phyloP scores from a whole-genome alignment of 257 asterid species.

The Penstemon eatonii region DNA sequence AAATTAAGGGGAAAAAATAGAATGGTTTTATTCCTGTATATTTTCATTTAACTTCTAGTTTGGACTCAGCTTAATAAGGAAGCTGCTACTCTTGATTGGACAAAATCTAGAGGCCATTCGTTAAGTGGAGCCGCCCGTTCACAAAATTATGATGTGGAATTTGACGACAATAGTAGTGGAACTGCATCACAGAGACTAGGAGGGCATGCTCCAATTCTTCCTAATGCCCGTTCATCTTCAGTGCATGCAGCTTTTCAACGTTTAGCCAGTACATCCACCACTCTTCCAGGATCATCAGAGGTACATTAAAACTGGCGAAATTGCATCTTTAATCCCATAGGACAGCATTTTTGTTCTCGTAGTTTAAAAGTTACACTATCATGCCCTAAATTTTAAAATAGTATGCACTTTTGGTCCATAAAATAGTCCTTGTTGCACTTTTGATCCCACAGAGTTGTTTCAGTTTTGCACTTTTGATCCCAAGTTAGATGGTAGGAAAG shows the following conservation, averaged over 20 bases:
- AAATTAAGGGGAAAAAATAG: background rate
- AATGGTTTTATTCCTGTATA: slow-evolving; percentile 23
- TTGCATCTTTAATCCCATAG: too few relatives aligned
- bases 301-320: slow-evolving; percentile 30
- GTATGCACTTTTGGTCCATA: too few relatives aligned
- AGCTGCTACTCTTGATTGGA: slow-evolving; percentile 85
- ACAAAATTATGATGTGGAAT: slow-evolving; percentile 45
- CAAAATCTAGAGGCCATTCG: slow-evolving; percentile 72
- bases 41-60: slow-evolving; percentile 19
- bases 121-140: slow-evolving; percentile 45
- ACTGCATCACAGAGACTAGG: slow-evolving; percentile 67
- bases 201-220: slow-evolving; percentile 51
- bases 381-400: too few relatives aligned
- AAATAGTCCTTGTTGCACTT: too few relatives aligned
- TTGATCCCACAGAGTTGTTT: too few relatives aligned
- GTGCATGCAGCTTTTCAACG: slow-evolving; percentile 82
- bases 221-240: slow-evolving; percentile 73
- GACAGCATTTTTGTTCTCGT: too few relatives aligned
- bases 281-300: slow-evolving; percentile 32
- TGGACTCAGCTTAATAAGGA: slow-evolving; percentile 77
- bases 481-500: too few relatives aligned
- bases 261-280: slow-evolving; percentile 41
- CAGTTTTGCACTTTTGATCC: too few relatives aligned
- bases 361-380: too few relatives aligned
- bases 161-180: slow-evolving; percentile 30